A percentile compares a stretch with the other conserved stretches of the same genome.
Evolutionary conservation across 371 early-diverging fungal genomes (phyloP).

Genomic region (Lichtheimia hyalospora): DNA sequence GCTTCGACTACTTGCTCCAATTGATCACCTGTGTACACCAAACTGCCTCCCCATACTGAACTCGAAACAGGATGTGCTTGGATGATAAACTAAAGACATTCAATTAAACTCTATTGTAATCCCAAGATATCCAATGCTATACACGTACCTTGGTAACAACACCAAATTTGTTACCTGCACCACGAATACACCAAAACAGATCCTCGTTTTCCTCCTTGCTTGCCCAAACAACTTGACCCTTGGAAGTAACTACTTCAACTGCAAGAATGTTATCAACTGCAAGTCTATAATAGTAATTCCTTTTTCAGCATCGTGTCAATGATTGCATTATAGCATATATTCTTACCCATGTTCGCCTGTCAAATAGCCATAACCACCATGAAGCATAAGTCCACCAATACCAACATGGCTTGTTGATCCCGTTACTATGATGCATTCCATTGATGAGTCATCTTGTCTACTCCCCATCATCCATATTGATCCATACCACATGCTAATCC

Average conservation of each 20-base stretch:
- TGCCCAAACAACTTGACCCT: constrained; percentile 47
- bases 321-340: too few relatives aligned
- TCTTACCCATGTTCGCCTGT: constrained; percentile 42
- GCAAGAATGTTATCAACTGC: constrained; percentile 52
- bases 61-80: constrained; percentile 19
- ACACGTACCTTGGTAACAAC: constrained; percentile 44
- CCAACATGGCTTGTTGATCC: constrained; percentile 46
- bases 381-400: constrained; percentile 38
- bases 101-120: too few relatives aligned
- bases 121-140: too few relatives aligned
- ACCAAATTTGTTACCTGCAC: constrained; percentile 63
- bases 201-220: constrained; percentile 41
- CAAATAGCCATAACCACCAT: constrained; percentile 48
- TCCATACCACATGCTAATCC: constrained; percentile 44
- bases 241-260: constrained; percentile 47
- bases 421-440: constrained; percentile 14
- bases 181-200: constrained; percentile 63
- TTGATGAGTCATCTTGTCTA: neutral
- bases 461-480: neutral
- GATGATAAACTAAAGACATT: constrained; percentile 18
- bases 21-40: constrained; percentile 18
- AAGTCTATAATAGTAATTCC: constrained; percentile 7
- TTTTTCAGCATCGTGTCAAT: too few relatives aligned
- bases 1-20: constrained; percentile 23
- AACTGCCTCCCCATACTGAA: constrained; percentile 24